These are phyloP conservation scores for cucumber (Cucumis sativus) DNA, from an alignment of 306 rosid species.

Conservation along the genomic window Cucumber_9930_V3 NC_026661.2:10392001-10392500, in stretches of 20 bases:
- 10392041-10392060: background rate
- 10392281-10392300: constrained; percentile 92
- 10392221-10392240: constrained; percentile 70
- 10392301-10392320: constrained; percentile 79
- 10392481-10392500: constrained; percentile 84
- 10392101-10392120: background rate
- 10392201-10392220: constrained; percentile 44
- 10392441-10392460: constrained; percentile 93
- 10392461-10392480: constrained; percentile 95
- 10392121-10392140: background rate
- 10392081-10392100: background rate
- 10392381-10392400: constrained; percentile 10
- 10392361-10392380: constrained; percentile 41
- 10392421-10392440: constrained; percentile 34
- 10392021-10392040: background rate
- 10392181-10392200: background rate
- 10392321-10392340: constrained; percentile 82
- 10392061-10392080: background rate
- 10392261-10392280: constrained; percentile 73
- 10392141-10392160: background rate
- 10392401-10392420: background rate
- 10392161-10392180: background rate
- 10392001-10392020: background rate
- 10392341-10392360: constrained; percentile 93
- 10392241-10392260: constrained; percentile 76